A percentile compares a stretch with the other conserved stretches of the same genome.
Conservation (phyloP, 176 grass and related monocot species). For the Carex cristatella region DNA sequence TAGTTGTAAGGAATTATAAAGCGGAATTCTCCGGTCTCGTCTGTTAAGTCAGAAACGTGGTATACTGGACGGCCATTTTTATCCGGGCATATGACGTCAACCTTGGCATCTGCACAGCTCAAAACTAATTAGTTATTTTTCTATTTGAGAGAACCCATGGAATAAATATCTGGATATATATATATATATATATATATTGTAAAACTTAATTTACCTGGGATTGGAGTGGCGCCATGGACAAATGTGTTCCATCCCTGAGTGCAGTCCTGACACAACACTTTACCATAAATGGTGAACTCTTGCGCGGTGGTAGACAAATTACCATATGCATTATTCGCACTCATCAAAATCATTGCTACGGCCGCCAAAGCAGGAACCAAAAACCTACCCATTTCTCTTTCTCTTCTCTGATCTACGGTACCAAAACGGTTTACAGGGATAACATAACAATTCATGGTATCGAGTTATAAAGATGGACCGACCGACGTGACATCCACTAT, state of each 20-base stretch:
- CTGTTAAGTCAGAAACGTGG: constrained; percentile 38
- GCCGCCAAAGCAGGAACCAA: constrained; percentile 17
- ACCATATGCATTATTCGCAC: constrained; percentile 8
- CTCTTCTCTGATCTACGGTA: background rate
- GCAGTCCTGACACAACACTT: constrained; percentile 86
- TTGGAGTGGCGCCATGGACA: constrained; percentile 42
- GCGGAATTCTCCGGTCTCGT: constrained; percentile 43
- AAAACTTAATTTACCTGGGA: constrained; percentile 28
- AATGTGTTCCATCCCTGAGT: constrained; percentile 65
- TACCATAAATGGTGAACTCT: constrained; percentile 50
- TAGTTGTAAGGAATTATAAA: constrained; percentile 29
- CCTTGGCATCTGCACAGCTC: constrained; percentile 25
- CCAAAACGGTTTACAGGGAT: background rate
- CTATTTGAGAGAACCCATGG: no score
- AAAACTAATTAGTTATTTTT: background rate
- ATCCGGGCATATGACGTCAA: constrained; percentile 65
- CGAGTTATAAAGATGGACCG: background rate
- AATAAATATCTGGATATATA: background rate
- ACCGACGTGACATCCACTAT: constrained; percentile 15
- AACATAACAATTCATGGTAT: background rate
- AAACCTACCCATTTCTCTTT: constrained; percentile 5
- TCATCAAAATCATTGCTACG: background rate
- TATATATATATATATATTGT: no score
- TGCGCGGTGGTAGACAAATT: background rate
- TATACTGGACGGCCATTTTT: constrained; percentile 26